Conservation (phyloP, 2,329 filamentous ascomycete species). For the Decorospora gaudefroyi region DNA sequence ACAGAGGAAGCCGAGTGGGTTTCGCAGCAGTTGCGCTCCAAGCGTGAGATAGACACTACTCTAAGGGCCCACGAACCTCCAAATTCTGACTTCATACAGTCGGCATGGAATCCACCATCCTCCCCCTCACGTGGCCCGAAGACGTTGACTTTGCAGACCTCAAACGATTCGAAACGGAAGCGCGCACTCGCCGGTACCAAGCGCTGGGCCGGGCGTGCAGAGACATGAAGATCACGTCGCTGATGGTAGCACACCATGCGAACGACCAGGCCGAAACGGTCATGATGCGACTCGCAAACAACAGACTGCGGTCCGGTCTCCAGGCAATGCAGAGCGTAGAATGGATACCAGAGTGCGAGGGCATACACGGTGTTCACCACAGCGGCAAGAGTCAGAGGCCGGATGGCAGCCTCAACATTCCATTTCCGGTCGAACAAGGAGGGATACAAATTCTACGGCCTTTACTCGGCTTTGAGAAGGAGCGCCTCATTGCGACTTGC, state of each 20-base stretch:
- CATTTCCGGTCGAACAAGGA: constrained; percentile 60
- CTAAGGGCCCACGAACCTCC: not conserved
- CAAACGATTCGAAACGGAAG: constrained; percentile 75
- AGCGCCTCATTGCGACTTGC: constrained; percentile 75
- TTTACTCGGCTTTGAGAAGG: constrained; percentile 71
- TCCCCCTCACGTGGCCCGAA: constrained; percentile 48
- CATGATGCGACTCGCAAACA: constrained; percentile 72
- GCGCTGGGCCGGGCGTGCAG: constrained; percentile 66
- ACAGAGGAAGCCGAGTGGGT: constrained; percentile 60
- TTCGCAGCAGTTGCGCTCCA: constrained; percentile 49
- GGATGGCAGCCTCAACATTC: constrained; percentile 26
- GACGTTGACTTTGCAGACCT: constrained; percentile 50
- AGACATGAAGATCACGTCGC: constrained; percentile 56
- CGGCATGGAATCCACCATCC: constrained; percentile 37
- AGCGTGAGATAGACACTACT: constrained; percentile 47
- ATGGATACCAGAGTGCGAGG: constrained; percentile 82
- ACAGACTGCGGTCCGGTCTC: constrained; percentile 71
- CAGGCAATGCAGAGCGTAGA: constrained; percentile 67
- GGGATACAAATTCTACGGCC: constrained; percentile 72
- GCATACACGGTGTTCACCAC: constrained; percentile 68
- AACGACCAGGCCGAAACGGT: constrained; percentile 93
- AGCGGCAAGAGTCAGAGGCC: constrained; percentile 34
- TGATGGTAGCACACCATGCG: constrained; percentile 83
- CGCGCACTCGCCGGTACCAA: constrained; percentile 74
- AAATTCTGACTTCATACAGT: constrained; percentile 29